Base-by-base conservation (phyloP, 805 yeast species). In the Lipomyces kockii region DNA sequence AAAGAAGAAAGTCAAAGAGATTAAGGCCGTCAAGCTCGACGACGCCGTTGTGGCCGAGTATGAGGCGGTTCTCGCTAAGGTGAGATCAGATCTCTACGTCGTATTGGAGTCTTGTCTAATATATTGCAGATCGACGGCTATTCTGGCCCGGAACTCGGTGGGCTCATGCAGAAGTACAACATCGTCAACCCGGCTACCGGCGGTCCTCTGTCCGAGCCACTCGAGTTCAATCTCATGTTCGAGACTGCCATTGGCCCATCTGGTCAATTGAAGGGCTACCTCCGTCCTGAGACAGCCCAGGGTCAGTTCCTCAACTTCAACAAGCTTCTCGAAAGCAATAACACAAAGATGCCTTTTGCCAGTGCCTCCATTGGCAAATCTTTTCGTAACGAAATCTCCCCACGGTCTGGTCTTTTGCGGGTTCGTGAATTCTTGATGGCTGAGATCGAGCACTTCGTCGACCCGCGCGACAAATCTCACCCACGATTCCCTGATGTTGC, bases 361-460 rank as follows among this genome's bases (percentile, higher is more conserved):
- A 92, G 97, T 71, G 99, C 99, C 62, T 90, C 98, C 51, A 92
- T 95, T 77, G 99, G 99, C 78, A 95, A 95, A 81, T 93, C 98
- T 14, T 95, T 95, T 86, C 90, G 99, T 84, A 95, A 95, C 81
- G 99, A 95, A 83, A 95, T 95, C 76, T 92, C 98, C 60, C 99
- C 99, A 75, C 89, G 99, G 81, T 91, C 98, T 34, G 99, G 99
- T 75, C 84, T 95, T 74, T 85, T 95, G 79, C 90, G 99, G 82
- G 99, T 96, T 66, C 92, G 99, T 82, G 99, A 95, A 84, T 95
- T 95, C 80, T 84, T 95, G 78, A 95, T 95, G 99, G 99, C 98
- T 67, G 99, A 95, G 85, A 93, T 95, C 78, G 99, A 95, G 83
- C 99, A 95, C 81, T 95, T 87, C 77, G 98, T 96, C 73, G 99